phyloP scores from a whole-genome alignment of 2,329 filamentous ascomycete genomes.

The Rhexocercosporidium sp. region DNA sequence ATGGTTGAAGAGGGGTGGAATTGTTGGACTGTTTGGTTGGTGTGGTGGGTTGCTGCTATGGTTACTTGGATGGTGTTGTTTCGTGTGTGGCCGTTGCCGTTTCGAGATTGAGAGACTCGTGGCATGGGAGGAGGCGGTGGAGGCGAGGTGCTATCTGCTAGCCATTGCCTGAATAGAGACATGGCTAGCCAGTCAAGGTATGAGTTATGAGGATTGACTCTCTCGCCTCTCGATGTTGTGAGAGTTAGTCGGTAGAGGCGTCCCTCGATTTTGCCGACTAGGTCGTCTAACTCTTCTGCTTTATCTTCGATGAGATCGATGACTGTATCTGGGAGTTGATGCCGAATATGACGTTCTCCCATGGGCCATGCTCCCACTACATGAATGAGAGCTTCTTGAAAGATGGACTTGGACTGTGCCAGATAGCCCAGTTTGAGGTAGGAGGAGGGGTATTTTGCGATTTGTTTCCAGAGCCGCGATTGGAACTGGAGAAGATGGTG shows the following conservation, averaged over 20 bases:
- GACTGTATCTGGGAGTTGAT: constrained; percentile 73
- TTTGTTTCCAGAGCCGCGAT: constrained; percentile 90
- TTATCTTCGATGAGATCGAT: constrained; percentile 94
- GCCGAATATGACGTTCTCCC: constrained; percentile 76
- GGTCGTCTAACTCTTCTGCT: constrained; percentile 87
- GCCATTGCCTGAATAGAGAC: constrained; percentile 88
- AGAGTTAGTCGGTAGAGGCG: constrained; percentile 82
- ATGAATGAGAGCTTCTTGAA: constrained; percentile 87
- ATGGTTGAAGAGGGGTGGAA: constrained; percentile 28
- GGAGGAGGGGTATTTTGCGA: constrained; percentile 92
- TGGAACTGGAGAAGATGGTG: constrained; percentile 94
- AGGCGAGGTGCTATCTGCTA: constrained; percentile 86
- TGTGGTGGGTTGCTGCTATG: constrained; percentile 22
- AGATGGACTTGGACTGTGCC: constrained; percentile 81
- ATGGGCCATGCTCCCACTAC: constrained; percentile 94
- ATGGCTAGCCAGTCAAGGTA: constrained; percentile 92
- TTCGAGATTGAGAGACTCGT: constrained; percentile 42
- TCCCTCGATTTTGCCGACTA: constrained; percentile 78
- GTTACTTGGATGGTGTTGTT: constrained; percentile 26
- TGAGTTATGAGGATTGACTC: constrained; percentile 77
- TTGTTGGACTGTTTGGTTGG: constrained; percentile 31
- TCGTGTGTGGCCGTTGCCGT: constrained; percentile 31
- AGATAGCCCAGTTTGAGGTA: constrained; percentile 91
- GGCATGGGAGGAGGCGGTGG: constrained; percentile 55
- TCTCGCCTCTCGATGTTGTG: constrained; percentile 76